Conservation (phyloP, 2,329 filamentous ascomycete genomes). For the Calonectria pseudoreteaudii region DNA sequence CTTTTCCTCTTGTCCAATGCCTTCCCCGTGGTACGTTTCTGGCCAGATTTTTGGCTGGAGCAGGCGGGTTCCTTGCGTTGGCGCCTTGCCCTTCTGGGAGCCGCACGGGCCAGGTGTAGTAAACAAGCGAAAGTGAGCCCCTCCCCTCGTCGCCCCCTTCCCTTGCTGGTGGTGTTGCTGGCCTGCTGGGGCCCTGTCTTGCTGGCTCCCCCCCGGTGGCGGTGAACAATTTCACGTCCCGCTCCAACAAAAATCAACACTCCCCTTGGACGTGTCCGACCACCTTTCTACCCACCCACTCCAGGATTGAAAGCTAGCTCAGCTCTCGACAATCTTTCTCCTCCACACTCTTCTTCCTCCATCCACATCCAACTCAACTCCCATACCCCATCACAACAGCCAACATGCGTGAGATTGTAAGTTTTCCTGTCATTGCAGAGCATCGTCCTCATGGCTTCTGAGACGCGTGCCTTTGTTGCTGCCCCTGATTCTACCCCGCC, state of each 20-base stretch:
- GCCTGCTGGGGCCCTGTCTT: slow-evolving; percentile 1
- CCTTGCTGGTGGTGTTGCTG: slow-evolving; percentile 21
- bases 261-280: slow-evolving; percentile 40
- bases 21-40: slow-evolving; percentile 24
- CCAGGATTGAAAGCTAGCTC: slow-evolving; percentile 49
- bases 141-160: slow-evolving; percentile 13
- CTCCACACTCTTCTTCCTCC: slow-evolving; percentile 40
- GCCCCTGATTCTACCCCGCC: slow-evolving; percentile 55
- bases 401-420: slow-evolving; percentile 64
- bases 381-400: slow-evolving; percentile 38
- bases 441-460: slow-evolving; percentile 28
- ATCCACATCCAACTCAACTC: slow-evolving; percentile 34
- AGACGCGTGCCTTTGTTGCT: slow-evolving; percentile 53
- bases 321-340: slow-evolving; percentile 47
- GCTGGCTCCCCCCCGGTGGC: slow-evolving; percentile 40
- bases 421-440: slow-evolving; percentile 16
- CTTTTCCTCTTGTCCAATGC: slow-evolving; percentile 12
- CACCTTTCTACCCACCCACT: slow-evolving; percentile 44
- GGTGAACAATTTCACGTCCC: slow-evolving; percentile 50
- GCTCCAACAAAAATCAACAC: slow-evolving; percentile 53
- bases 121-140: slow-evolving; percentile 50
- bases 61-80: slow-evolving; percentile 32
- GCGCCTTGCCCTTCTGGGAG: slow-evolving; percentile 45
- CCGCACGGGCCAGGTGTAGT: slow-evolving; percentile 44
- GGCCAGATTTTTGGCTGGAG: slow-evolving; percentile 34